Conservation (phyloP, 768 basidiomycete genomes). For the Pisolithus sp. region DNA sequence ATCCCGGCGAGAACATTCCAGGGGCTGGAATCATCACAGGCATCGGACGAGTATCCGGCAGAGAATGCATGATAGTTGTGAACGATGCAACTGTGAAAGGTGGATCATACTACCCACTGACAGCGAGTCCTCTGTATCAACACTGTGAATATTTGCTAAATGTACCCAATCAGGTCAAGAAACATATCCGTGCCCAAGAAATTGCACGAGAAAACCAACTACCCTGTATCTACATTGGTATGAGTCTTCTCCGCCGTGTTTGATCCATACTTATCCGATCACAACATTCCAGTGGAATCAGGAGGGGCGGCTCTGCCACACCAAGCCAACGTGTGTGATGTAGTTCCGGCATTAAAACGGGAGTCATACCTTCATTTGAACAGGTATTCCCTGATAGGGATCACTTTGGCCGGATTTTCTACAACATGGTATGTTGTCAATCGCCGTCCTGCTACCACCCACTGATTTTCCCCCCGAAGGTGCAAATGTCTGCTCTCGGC, state of each 20-base stretch:
- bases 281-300: constrained; percentile 64
- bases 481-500: constrained; percentile 87
- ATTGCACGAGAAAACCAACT: constrained; percentile 86
- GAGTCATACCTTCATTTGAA: not conserved
- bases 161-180: constrained; percentile 62
- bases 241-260: constrained; percentile 16
- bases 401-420: constrained; percentile 95
- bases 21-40: constrained; percentile 91
- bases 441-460: not conserved
- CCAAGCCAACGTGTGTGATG: constrained; percentile 65
- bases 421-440: constrained; percentile 69
- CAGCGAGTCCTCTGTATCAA: constrained; percentile 36
- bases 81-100: constrained; percentile 95
- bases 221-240: constrained; percentile 90
- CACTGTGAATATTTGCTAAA: not conserved
- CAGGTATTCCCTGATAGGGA: constrained; percentile 90
- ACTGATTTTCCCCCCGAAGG: constrained; percentile 37
- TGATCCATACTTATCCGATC: constrained; percentile 3
- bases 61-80: constrained; percentile 84
- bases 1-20: constrained; percentile 67
- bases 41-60: constrained; percentile 68
- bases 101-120: constrained; percentile 86
- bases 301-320: constrained; percentile 90
- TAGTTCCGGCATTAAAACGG: not conserved
- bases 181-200: constrained; percentile 90